Evolutionary conservation across 2,329 filamentous ascomycete genomes (phyloP).

Genomic region (Cordyceps javanica): DNA sequence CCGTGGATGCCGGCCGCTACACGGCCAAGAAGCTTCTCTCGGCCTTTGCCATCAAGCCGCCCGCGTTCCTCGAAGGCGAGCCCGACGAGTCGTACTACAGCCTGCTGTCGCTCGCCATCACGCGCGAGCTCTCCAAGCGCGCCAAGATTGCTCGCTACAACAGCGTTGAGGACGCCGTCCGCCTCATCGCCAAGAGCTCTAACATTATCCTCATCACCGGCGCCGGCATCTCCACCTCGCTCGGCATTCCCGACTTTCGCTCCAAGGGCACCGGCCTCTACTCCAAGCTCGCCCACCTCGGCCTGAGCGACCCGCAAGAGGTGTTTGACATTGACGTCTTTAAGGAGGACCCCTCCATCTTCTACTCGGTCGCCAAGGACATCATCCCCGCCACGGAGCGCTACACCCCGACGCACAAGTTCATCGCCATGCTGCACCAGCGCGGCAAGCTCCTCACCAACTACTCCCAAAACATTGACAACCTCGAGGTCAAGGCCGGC

Average conservation of each 20-base stretch:
- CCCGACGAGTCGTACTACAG: slow-evolving; percentile 67
- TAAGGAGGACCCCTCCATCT: slow-evolving; percentile 76
- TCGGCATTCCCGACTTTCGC: slow-evolving; percentile 95
- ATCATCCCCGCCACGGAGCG: slow-evolving; percentile 76
- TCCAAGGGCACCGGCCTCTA: slow-evolving; percentile 92
- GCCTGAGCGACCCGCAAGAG: slow-evolving; percentile 79
- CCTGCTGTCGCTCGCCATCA: slow-evolving; percentile 70
- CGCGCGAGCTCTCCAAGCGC: slow-evolving; percentile 73
- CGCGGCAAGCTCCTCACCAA: slow-evolving; percentile 89
- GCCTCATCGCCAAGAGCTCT: slow-evolving; percentile 62
- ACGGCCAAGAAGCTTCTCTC: slow-evolving; percentile 79
- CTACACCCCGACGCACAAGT: slow-evolving; percentile 88
- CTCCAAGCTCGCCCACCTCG: slow-evolving; percentile 72
- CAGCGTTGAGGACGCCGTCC: slow-evolving; percentile 79
- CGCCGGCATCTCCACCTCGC: slow-evolving; percentile 91
- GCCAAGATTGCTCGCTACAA: slow-evolving; percentile 77
- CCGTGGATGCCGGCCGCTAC: slow-evolving; percentile 61
- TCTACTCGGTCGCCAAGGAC: slow-evolving; percentile 86
- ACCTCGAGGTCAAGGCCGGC: slow-evolving; percentile 82
- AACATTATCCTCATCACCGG: slow-evolving; percentile 94
- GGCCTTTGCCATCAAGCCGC: slow-evolving; percentile 74
- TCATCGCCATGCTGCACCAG: slow-evolving; percentile 83
- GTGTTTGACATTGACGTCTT: slow-evolving; percentile 92
- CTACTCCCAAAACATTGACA: slow-evolving; percentile 99
- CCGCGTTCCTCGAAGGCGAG: slow-evolving; percentile 62